Evolutionary conservation across 306 rosid species (phyloP).

Genomic region (Urtica urens): DNA sequence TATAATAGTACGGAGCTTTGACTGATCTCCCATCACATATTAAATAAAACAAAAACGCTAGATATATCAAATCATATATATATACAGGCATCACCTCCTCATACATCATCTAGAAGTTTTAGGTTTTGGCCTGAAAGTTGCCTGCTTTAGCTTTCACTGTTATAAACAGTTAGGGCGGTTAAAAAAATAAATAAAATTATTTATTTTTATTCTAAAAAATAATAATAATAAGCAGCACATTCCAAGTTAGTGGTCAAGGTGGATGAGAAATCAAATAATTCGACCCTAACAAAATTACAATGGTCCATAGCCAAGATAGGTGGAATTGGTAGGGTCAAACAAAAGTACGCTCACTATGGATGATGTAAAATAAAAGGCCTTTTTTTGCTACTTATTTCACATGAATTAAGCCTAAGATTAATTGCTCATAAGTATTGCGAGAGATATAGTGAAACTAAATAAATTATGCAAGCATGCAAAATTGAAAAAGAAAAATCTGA

Average conservation of each 20-base stretch:
- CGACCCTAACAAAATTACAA: constrained; percentile 6
- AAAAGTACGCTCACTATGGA: neutral
- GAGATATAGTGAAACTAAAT: no score
- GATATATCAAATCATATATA: no score
- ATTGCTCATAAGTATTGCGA: neutral
- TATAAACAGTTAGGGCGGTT: constrained; percentile 2
- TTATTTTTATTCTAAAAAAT: neutral
- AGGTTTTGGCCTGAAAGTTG: neutral
- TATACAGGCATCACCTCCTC: neutral
- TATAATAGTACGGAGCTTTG: neutral
- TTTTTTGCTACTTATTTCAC: no score
- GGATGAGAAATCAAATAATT: constrained; percentile 9
- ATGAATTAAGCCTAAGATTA: neutral
- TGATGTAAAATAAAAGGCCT: neutral
- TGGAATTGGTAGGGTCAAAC: constrained; percentile 13
- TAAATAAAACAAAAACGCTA: no score
- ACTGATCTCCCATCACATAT: neutral
- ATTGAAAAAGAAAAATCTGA: no score
- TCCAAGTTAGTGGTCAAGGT: constrained; percentile 23
- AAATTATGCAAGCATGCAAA: no score
- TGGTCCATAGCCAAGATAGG: constrained; percentile 1
- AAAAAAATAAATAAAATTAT: neutral
- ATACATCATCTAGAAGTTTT: constrained; percentile 1
- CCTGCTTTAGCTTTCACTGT: constrained; percentile 10
- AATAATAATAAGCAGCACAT: neutral